These are phyloP conservation scores for Vigna angularis DNA, from an alignment of 306 rosid species.

Conservation along the genomic window DNA sequence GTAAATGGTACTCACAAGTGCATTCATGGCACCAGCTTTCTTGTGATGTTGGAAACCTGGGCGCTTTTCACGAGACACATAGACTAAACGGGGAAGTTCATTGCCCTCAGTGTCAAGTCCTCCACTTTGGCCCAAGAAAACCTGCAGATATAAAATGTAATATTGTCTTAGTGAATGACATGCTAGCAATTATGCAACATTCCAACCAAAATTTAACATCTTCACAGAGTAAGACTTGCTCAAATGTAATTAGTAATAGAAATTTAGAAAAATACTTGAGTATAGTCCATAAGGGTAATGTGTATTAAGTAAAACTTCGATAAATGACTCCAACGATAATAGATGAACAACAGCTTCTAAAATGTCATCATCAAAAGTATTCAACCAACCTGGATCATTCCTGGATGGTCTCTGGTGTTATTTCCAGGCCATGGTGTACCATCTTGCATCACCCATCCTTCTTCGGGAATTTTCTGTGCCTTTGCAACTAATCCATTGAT, in stretches of 20 bases:
- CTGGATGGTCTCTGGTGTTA: constrained; percentile 98
- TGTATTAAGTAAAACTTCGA: constrained; percentile 20
- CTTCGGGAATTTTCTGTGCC: constrained; percentile 88
- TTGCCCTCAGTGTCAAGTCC: constrained; percentile 96
- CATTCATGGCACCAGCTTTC: constrained; percentile 99
- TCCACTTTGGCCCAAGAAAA: constrained; percentile 98
- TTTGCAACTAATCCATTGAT: constrained; percentile 84
- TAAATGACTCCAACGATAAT: constrained; percentile 18
- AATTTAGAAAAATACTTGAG: not conserved
- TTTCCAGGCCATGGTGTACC: constrained; percentile 99
- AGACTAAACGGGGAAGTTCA: constrained; percentile 91
- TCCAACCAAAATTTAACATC: constrained; percentile 5
- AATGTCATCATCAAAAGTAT: constrained; percentile 18
- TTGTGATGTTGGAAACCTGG: constrained; percentile 99
- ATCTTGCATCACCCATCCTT: constrained; percentile 99
- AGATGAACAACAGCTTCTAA: constrained; percentile 10
- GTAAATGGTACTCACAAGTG: constrained; percentile 72
- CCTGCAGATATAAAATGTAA: constrained; percentile 56
- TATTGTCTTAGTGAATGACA: constrained; percentile 11
- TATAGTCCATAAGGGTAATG: constrained; percentile 8
- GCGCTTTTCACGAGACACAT: constrained; percentile 99
- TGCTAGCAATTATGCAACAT: not conserved
- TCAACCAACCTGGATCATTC: constrained; percentile 89
- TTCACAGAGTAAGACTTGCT: constrained; percentile 18
- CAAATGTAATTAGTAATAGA: constrained; percentile 9